Evolutionary conservation across 2,329 filamentous ascomycete genomes (phyloP).

Genomic region (Trichoderma gracile): DNA sequence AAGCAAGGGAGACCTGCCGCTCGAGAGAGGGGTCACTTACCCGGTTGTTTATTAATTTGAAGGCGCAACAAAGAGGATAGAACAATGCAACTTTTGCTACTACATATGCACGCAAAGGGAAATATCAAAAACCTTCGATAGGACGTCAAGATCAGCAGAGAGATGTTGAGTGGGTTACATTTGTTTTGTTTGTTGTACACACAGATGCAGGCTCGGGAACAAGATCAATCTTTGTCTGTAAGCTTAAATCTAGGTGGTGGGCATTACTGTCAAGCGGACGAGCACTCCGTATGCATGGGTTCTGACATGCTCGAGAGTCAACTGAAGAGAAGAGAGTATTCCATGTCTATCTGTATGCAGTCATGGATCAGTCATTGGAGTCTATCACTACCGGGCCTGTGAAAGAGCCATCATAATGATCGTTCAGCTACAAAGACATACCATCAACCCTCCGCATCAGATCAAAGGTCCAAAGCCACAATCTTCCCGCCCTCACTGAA

Average conservation of each 20-base stretch:
- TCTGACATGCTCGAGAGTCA: no score
- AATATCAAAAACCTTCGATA: neutral
- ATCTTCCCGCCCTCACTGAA: neutral
- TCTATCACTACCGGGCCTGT: no score
- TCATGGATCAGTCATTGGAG: no score
- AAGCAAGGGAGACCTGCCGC: neutral
- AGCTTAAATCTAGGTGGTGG: neutral
- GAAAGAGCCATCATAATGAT: no score
- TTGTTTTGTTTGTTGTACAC: neutral
- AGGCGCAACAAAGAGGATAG: neutral
- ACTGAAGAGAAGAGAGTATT: no score
- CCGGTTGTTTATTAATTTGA: constrained; percentile 5
- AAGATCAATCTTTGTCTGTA: neutral
- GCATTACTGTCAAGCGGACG: no score
- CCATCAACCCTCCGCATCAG: no score
- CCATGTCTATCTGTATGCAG: no score
- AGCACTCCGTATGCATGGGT: no score
- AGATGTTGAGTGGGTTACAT: constrained; percentile 2
- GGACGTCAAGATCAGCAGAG: neutral
- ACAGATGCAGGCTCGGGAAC: constrained; percentile 4
- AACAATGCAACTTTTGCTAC: neutral
- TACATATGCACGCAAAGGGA: neutral
- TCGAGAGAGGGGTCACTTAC: neutral
- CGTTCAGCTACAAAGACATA: no score
- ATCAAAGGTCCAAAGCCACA: neutral